Evolutionary conservation across 1,284 basidiomycete genomes (phyloP), one percentile per base, ranked within the genome.

Genomic region (Inonotus hispidus): DNA sequence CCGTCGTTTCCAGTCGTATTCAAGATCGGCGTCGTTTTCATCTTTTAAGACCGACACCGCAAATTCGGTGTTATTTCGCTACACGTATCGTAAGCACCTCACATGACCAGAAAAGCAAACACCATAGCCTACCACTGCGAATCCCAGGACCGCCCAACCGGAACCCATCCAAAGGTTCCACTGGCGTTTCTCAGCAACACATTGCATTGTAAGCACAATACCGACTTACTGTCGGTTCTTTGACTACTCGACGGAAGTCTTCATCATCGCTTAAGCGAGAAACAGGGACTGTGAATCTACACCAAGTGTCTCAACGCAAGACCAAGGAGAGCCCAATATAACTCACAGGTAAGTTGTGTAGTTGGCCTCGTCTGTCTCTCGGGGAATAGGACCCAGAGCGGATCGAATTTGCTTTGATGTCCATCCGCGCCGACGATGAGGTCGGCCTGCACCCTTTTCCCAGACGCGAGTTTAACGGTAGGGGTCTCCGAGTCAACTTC

Each of bases 401-500:
- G 69, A 65, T 19, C 77, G 71, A 23, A 70, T 71, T 21, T 56
- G 7, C 76, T 79, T 53, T 64, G 63, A 13, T 72, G 70, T 4
- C 87, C 87, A 66, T 87, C 87, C 0, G 85, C 85, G n/a, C 84
- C 86, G 32, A 89, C 71, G 56, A 88, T 75, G n/a, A 88, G 75
- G 65, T 88, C 82, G 11, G 76, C 83, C 1, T 66, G 63, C 47
- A 85, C 58, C 14, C 70, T 70, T 58, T 78, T 75, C 8, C 85
- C 83, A 6, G 74, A 74, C 7, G 73, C 70, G 11, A 86, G 70
- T 0, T 67, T 75, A 23, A 81, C 69, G 27, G 58, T 58, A 61
- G 75, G 43, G 63, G 67, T 53, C 64, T 64, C 41, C 71, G 70
- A 13, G 71, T 65, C 58, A 21, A 84, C 66, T 0, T 70, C 68